These are phyloP conservation scores for Fraxinus sp. DNA, from an alignment of 305 asterid species.

Conservation along the genomic window DNA sequence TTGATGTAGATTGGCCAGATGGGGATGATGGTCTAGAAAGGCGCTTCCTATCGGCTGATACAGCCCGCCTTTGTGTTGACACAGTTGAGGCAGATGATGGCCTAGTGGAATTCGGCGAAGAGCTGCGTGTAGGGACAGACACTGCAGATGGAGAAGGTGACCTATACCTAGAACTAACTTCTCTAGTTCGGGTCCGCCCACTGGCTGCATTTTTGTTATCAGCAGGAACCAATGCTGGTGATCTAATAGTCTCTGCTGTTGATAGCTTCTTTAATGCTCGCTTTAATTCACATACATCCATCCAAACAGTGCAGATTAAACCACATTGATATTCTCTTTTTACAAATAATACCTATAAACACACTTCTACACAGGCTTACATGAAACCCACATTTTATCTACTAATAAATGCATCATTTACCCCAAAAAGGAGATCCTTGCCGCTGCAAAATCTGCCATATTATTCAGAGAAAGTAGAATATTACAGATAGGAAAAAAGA, in stretches of 20 bases:
- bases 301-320: constrained; percentile 49
- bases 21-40: constrained; percentile 57
- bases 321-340: constrained; percentile 59
- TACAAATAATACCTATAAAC: constrained; percentile 25
- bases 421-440: constrained; percentile 36
- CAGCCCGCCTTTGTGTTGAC: constrained; percentile 56
- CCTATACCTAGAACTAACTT: constrained; percentile 74
- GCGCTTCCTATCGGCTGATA: constrained; percentile 67
- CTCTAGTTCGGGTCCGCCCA: constrained; percentile 48
- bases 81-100: constrained; percentile 35
- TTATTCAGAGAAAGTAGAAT: constrained; percentile 49
- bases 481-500: constrained; percentile 38
- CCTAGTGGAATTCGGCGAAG: constrained; percentile 54
- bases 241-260: constrained; percentile 42
- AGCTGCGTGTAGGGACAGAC: constrained; percentile 48
- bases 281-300: constrained; percentile 70
- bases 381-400: constrained; percentile 25
- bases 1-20: constrained; percentile 47
- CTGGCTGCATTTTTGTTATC: constrained; percentile 61
- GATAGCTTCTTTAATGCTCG: constrained; percentile 48
- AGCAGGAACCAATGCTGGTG: constrained; percentile 40
- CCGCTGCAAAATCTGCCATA: constrained; percentile 54
- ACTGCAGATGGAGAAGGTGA: constrained; percentile 63
- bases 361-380: constrained; percentile 29
- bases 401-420: constrained; percentile 27